A percentile compares a stretch with the other conserved stretches of the same genome.
Conservation (phyloP, 805 yeast species). For the Ogataea corticis region DNA sequence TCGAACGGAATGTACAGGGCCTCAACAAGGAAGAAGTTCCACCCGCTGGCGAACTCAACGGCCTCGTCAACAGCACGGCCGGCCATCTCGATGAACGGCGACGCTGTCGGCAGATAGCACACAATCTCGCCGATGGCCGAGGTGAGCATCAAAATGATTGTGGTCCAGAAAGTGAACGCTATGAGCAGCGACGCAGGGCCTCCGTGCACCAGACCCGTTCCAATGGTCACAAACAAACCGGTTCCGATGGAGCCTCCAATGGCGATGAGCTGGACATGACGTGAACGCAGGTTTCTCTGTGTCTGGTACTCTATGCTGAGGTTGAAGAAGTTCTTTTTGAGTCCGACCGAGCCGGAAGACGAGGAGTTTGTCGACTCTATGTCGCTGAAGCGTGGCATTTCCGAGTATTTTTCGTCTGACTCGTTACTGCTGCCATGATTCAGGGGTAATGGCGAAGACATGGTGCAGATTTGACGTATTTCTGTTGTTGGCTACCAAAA, state of each 20-base stretch:
- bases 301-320: slow-evolving; percentile 15
- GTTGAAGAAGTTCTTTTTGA: slow-evolving; percentile 11
- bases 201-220: slow-evolving; percentile 35
- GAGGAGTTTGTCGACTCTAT: slow-evolving; percentile 5
- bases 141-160: slow-evolving; percentile 35
- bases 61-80: slow-evolving; percentile 41
- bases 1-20: slow-evolving; percentile 50
- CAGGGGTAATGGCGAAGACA: background rate
- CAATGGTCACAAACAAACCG: slow-evolving; percentile 39
- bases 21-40: slow-evolving; percentile 44
- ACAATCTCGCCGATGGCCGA: slow-evolving; percentile 40
- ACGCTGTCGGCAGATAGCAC: slow-evolving; percentile 38
- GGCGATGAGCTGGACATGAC: slow-evolving; percentile 42
- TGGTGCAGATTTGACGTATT: background rate
- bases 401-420: background rate
- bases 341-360: slow-evolving; percentile 8
- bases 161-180: slow-evolving; percentile 36
- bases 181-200: slow-evolving; percentile 39
- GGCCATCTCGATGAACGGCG: slow-evolving; percentile 40
- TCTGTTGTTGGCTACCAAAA: too few relatives aligned
- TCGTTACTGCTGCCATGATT: background rate
- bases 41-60: slow-evolving; percentile 36
- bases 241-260: slow-evolving; percentile 45
- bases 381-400: background rate
- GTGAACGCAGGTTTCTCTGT: slow-evolving; percentile 35